Base-by-base conservation (phyloP, 805 yeast genomes). In the Vanderwaltozyma yarrowii region DNA sequence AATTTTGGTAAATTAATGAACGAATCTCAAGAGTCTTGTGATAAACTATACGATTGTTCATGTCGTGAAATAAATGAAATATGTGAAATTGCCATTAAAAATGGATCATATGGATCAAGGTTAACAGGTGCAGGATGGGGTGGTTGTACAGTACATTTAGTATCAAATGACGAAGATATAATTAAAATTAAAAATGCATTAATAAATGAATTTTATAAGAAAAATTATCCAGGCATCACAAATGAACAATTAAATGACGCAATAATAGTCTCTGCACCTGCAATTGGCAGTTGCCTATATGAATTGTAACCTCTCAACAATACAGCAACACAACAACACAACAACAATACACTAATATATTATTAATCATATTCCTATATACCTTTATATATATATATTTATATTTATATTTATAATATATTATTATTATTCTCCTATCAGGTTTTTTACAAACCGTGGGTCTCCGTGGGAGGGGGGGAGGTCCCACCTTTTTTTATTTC, bases 121-220 rank as follows among this genome's bases (percentile, higher is more conserved):
- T 68, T 77, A n/a, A 79, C 87, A 9, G 88, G 87, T 20, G 87
- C 88, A 15, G 88, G 88, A 4, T 80, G 77, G 70, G 87, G 87
- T 25, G 87, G 87, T 5, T 74, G 78, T 23, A 67, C 80, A 0
- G 80, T 80, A n/a, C 83, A 78, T 51, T 58, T 80, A 39, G 73
- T 79, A 10, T 49, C 51, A 2, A 41, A 41, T 16, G 41, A 40
- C 6, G 40, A 41, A 4, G 45, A 48, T 20, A 52, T 53, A 11
- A 50, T 44, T 24, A 60, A 70, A 3, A 60, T 62, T 4, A 65
- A 66, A 41, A 67, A 63, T 41, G 76, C 79, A 0, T 61, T 79
- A 36, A 61, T 52, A 18, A 60, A 65, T n/a, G 56, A 74, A 36
- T 79, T 73, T 54, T 79, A 76, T 58, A 61, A 61, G 34, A 60